Percentiles rank a stretch among this genome's conserved stretches.
These are phyloP conservation scores for Puya raimondii DNA, from an alignment of 176 grass and related monocot species.

Conservation along the genomic window DNA sequence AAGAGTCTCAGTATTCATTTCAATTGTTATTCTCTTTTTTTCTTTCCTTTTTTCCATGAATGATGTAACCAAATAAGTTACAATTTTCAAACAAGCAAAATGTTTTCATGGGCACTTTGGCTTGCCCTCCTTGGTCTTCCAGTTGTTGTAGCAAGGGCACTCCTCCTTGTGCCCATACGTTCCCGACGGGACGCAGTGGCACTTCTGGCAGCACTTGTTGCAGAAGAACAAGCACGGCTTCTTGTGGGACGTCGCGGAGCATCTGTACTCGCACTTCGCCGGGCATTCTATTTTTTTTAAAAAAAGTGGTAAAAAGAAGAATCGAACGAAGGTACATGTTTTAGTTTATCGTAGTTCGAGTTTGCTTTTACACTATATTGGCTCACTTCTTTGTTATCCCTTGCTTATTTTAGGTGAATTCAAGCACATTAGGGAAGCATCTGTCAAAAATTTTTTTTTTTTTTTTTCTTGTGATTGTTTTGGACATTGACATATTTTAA, in stretches of 20 bases:
- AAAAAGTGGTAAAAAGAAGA: no score
- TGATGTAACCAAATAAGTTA: not conserved
- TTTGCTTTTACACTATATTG: not conserved
- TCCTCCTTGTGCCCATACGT: constrained; percentile 8
- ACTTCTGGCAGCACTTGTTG: constrained; percentile 10
- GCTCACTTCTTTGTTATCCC: not conserved
- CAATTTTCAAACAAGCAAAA: not conserved
- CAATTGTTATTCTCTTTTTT: not conserved
- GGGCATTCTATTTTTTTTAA: constrained; percentile 6
- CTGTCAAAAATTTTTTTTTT: no score
- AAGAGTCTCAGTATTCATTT: not conserved
- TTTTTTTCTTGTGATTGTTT: no score
- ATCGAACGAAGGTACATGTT: not conserved
- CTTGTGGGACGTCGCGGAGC: constrained; percentile 10
- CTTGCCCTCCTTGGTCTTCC: constrained; percentile 8
- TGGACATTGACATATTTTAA: no score
- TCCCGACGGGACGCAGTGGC: not conserved
- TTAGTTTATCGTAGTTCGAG: not conserved
- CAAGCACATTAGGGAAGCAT: not conserved
- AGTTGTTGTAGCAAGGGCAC: constrained; percentile 7
- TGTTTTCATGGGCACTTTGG: constrained; percentile 7
- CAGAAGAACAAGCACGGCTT: constrained; percentile 25
- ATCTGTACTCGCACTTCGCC: not conserved
- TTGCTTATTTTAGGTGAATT: not conserved
- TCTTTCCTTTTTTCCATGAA: not conserved